Conservation (phyloP, 345 rosid genomes). For the Aethionema arabicum region DNA sequence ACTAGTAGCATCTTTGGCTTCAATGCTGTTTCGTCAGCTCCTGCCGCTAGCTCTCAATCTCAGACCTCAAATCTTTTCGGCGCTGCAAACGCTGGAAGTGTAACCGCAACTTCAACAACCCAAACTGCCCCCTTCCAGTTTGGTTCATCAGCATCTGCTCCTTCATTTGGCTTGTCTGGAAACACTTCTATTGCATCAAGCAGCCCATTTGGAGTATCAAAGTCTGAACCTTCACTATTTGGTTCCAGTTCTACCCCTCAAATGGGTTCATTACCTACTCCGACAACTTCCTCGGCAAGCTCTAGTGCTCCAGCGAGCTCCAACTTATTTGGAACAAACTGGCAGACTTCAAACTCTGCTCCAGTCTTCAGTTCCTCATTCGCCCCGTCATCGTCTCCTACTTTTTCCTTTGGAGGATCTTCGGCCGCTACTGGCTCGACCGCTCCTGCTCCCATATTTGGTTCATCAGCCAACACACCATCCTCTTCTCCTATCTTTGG, state of each 20-base stretch:
- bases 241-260: slow-evolving; percentile 56
- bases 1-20: slow-evolving; percentile 47
- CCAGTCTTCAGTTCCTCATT: slow-evolving; percentile 45
- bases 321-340: slow-evolving; percentile 50
- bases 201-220: slow-evolving; percentile 51
- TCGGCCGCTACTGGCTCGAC: slow-evolving; percentile 38
- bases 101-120: slow-evolving; percentile 45
- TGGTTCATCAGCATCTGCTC: slow-evolving; percentile 49
- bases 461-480: slow-evolving; percentile 45
- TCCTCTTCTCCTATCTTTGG: slow-evolving; percentile 49
- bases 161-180: slow-evolving; percentile 50
- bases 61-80: slow-evolving; percentile 45
- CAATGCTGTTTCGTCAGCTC: slow-evolving; percentile 42
- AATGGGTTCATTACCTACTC: slow-evolving; percentile 42
- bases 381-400: slow-evolving; percentile 45
- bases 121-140: slow-evolving; percentile 53
- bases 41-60: slow-evolving; percentile 43
- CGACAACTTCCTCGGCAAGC: slow-evolving; percentile 44
- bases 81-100: slow-evolving; percentile 45
- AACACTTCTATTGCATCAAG: slow-evolving; percentile 46
- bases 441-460: slow-evolving; percentile 46
- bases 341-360: slow-evolving; percentile 50
- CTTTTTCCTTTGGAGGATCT: slow-evolving; percentile 51
- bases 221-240: slow-evolving; percentile 42
- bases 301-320: slow-evolving; percentile 43